A percentile compares a stretch with the other conserved stretches of the same genome.
These are phyloP conservation scores for Tripidium arundinaceum DNA, from an alignment of 202 grass and related monocot species.

Conservation along the genomic window DNA sequence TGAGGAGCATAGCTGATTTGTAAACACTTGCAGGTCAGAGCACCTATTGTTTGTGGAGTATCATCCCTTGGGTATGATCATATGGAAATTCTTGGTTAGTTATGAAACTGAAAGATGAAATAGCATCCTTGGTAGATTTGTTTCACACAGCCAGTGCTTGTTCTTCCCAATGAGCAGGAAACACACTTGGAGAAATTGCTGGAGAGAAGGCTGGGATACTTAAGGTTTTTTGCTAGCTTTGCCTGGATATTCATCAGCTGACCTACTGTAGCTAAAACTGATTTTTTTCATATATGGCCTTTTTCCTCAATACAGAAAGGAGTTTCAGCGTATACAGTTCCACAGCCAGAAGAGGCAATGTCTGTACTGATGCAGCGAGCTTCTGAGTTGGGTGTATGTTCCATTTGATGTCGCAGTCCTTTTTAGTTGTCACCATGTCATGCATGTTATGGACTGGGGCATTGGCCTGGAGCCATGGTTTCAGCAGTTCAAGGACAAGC, in stretches of 20 bases:
- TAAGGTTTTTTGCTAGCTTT: constrained; percentile 55
- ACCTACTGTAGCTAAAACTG: constrained; percentile 18
- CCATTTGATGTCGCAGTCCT: constrained; percentile 24
- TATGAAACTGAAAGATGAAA: constrained; percentile 33
- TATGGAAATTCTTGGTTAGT: constrained; percentile 99
- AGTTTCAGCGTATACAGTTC: constrained; percentile 70
- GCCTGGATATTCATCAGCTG: constrained; percentile 4
- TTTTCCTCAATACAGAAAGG: constrained; percentile 54
- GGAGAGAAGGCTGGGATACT: constrained; percentile 91
- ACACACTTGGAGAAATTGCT: constrained; percentile 91
- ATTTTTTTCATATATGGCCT: neutral
- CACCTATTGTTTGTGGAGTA: constrained; percentile 95
- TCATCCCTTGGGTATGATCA: constrained; percentile 94
- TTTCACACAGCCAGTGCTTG: constrained; percentile 2
- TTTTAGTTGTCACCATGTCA: constrained; percentile 25
- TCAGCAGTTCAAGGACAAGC: neutral
- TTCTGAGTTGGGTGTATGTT: constrained; percentile 89
- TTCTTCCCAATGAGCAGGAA: constrained; percentile 53
- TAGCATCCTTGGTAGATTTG: constrained; percentile 13
- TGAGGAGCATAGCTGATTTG: neutral
- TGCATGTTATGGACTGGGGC: no score
- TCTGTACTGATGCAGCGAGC: constrained; percentile 61
- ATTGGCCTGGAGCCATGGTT: neutral
- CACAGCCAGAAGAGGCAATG: constrained; percentile 88
- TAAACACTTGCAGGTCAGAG: constrained; percentile 59